phyloP scores from a whole-genome alignment of 2,329 filamentous ascomycete genomes.

The Trichoderma endophyticum region DNA sequence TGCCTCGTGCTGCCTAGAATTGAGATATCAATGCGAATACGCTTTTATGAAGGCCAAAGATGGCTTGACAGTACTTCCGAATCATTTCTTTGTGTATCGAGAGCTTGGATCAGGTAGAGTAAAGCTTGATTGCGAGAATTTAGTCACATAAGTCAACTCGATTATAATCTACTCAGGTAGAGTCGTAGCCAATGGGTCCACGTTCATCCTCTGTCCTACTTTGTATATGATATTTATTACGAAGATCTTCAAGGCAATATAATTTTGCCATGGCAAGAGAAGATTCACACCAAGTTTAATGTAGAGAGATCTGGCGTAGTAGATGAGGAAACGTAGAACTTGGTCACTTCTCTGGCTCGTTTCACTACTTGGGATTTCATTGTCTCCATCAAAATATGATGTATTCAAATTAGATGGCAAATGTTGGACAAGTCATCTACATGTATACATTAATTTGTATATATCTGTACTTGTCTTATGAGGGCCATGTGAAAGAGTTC shows the following conservation, averaged over 20 bases:
- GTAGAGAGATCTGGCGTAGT: neutral
- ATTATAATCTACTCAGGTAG: too few species aligned
- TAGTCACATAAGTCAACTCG: neutral
- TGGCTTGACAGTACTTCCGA: too few species aligned
- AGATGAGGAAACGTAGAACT: too few species aligned
- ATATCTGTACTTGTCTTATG: neutral
- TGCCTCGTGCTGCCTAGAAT: neutral
- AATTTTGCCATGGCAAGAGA: neutral
- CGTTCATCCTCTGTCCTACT: neutral
- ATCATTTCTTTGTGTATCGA: neutral
- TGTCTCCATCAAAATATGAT: neutral
- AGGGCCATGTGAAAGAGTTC: neutral
- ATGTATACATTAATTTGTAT: too few species aligned
- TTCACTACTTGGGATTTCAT: neutral
- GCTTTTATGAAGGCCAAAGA: neutral
- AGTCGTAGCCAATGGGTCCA: too few species aligned
- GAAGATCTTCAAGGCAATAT: neutral
- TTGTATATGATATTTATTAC: neutral
- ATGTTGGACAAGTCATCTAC: too few species aligned
- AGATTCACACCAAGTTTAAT: neutral
- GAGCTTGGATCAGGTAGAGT: neutral
- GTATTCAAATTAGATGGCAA: neutral
- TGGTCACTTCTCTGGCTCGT: neutral
- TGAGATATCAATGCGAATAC: neutral
- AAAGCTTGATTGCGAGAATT: neutral